Evolutionary conservation across 2,329 filamentous ascomycete species (phyloP), one percentile per base, ranked within the genome.

Genomic region (Hymenoscyphus fraxineus): DNA sequence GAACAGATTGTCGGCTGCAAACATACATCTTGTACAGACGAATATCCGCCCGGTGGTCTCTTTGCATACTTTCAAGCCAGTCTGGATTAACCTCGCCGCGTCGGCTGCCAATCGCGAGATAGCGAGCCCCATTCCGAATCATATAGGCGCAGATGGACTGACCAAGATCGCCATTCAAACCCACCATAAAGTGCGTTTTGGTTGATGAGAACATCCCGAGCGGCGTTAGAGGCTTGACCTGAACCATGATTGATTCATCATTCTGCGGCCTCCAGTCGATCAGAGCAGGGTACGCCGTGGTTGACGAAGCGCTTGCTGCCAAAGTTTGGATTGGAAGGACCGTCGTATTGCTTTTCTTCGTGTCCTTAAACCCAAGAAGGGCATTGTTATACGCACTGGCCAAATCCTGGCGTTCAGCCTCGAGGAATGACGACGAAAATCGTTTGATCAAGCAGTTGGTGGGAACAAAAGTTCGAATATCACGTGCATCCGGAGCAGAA

Each of bases 91-190:
- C 64, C 2, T 75, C 68, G 3, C 78, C 77, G 13, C 73, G 74
- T 0, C 80, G 76, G 58, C 78, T 80, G 0, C 77, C 74, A 1
- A 83, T 32, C 0, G 73, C 75, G 0, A 81, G 39, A 55, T 76
- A 64, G 7, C 73, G 63, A 0, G 78, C 79, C 0, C 79, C 80
- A 31, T 73, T 69, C 0, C 56, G 55, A 0, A 77, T 70, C 79
- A 81, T 80, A 76, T 77, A 81, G n/a, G 74, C 58, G 54, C 73
- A 76, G 0, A 80, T 69, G 0, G 77, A 77, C 4, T 71, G 71
- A 1, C 79, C 80, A 0, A 77, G 31, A 0, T 63, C 61, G 2
- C 73, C 66, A 9, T 65, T 67, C 0, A 75, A 58, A 22, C 76
- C 76, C 27, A 70, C 59, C 4, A 77, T 55, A 15, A 69, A 41